Base-by-base conservation (phyloP, 2,329 filamentous ascomycete species). In the Aspergillus amoenus region DNA sequence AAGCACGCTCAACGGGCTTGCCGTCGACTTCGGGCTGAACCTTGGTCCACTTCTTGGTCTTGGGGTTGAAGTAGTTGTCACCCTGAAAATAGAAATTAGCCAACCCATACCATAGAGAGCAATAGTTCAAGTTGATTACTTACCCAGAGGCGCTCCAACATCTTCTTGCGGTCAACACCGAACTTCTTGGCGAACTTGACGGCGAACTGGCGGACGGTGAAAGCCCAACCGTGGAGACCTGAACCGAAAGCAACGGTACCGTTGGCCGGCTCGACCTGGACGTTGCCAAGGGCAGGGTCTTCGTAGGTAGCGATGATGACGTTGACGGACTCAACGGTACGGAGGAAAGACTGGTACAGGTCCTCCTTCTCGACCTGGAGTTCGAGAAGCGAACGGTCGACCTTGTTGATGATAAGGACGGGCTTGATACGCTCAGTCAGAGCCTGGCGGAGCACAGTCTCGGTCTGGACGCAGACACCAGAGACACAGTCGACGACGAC, bases 11-110 rank as follows among this genome's bases (percentile, higher is more conserved):
- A 58, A 96, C 87, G 66, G 80, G 77, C 85, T 96, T 89, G 76
- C 92, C 93, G 74, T 96, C 92, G 76, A 91, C 82, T 66, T 85
- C 89, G 34, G 56, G 89, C 21, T 27, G 83, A 77, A 82, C 85
- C 85, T 90, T 97, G 80, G 93, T 93, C 94, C 94, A 99, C 88
- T 99, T 99, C 91, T 97, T 99, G 85, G 94, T 99, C 83, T 91
- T 86, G 71, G 94, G 91, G 87, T 99, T 97, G 90, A 99, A 99
- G 88, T 86, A 99, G 87, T 92, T 97, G 88, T 99, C 94, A 70
- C 94, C 94, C 82, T 84, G 53, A 11, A 61, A 8, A 18, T 4
- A 30, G 2, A 5, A 22, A 21, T 58, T 55, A 57, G 56, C 27
- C 40, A 22, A 24, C 12, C 6, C 12, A 37, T 40, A 12, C 8